Evolutionary conservation across 2,329 filamentous ascomycete species (phyloP), one percentile per base, ranked within the genome.

Genomic region (Teratosphaeria nubilosa): DNA sequence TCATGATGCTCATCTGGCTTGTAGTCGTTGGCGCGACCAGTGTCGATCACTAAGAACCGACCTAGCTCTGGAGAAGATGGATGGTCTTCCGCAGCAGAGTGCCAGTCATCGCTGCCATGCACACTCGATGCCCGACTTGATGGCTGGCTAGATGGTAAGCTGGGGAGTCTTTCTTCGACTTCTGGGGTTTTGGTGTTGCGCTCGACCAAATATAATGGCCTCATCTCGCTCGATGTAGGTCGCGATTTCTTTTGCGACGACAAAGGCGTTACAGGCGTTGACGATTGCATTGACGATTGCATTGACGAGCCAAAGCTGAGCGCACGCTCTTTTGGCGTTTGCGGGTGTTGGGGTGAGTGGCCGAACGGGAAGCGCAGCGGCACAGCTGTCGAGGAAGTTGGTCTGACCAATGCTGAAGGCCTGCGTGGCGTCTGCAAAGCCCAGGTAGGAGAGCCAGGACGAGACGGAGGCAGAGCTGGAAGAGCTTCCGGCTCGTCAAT

Each of bases 141-240:
- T 3, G 74, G 72, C 14, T 73, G 73, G 62, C 77, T 79, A 0
- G 74, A 73, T 13, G 77, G 79, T 14, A 85, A 73, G 30, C 78
- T 79, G 6, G 83, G 81, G 1, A 84, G 70, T 3, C 75, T 67
- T 50, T 78, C 69, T 27, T 74, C 73, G 3, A 76, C 62, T 76
- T 69, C 62, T 70, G 74, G 67, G 20, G 70, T 67, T 65, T 80
- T 78, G 20, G 75, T 74, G 63, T 79, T 82, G 31, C 78, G 84
- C 71, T 95, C 88, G 6, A 95, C 83, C 24, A 96, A 84, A 72
- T 88, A 92, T 9, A 96, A 76, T 0, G 91, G 91, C 64, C 88
- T 86, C 66, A 91, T 86, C 68, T 94, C 90, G 57, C 62, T 66
- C 4, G 62, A 69, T 27, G 62, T 63, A 37, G 65, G 67, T 24